A percentile compares a stretch with the other conserved stretches of the same genome.
Evolutionary conservation across 176 grass and related monocot species (phyloP).

Genomic region (Melocanna baccifera): DNA sequence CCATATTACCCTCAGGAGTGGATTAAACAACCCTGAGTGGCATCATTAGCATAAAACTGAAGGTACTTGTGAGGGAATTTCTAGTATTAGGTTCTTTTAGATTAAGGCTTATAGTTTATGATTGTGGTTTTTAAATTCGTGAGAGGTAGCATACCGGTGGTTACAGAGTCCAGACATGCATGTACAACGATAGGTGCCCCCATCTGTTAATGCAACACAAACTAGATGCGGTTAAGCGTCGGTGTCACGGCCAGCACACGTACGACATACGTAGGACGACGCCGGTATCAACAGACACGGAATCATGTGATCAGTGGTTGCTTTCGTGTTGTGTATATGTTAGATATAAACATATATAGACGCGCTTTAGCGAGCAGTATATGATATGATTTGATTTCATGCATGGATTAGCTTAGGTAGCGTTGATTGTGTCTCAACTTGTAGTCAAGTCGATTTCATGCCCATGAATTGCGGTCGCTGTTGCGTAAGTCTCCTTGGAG

Average conservation of each 20-base stretch:
- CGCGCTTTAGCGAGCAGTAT: background rate
- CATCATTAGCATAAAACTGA: no score
- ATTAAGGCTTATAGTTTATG: no score
- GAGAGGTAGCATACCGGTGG: background rate
- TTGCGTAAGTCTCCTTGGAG: background rate
- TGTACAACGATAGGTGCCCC: background rate
- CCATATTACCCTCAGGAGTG: no score
- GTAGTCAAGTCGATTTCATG: background rate
- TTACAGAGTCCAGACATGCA: background rate
- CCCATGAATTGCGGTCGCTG: slow-evolving; percentile 10
- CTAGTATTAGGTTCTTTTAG: no score
- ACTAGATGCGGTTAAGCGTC: slow-evolving; percentile 26
- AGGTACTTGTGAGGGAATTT: no score
- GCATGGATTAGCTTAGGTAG: background rate
- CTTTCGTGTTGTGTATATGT: slow-evolving; percentile 3
- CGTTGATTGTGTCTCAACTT: background rate
- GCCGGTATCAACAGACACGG: background rate
- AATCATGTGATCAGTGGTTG: background rate
- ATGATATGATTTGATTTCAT: background rate
- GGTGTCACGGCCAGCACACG: slow-evolving; percentile 20
- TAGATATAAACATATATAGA: background rate
- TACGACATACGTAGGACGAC: background rate
- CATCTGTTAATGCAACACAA: background rate
- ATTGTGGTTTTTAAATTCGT: no score
- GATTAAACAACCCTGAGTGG: no score